Percentiles rank a stretch among this genome's conserved stretches.
phyloP scores from a whole-genome alignment of 192 early-diverging fungal species.

The Coemansia erecta region DNA sequence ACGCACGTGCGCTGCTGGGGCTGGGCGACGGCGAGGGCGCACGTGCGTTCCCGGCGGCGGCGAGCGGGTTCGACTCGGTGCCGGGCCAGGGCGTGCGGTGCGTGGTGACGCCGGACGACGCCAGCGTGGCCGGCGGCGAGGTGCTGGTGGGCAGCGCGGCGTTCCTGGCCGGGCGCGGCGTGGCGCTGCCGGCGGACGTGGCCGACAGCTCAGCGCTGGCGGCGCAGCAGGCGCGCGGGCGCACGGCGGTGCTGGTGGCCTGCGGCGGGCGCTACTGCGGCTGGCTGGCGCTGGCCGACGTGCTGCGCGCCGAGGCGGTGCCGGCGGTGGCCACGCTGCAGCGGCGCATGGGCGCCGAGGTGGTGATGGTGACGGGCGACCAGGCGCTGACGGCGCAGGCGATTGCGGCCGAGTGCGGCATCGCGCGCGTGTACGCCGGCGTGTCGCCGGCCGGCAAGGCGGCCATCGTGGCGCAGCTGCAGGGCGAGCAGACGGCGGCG shows the following conservation, averaged over 20 bases:
- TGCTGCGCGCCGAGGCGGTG: conserved; percentile 74
- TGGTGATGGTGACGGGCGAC: conserved; percentile 94
- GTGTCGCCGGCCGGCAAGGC: conserved; percentile 90
- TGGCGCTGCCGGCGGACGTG: conserved; percentile 43
- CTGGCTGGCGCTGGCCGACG: conserved; percentile 81
- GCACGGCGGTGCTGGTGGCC: conserved; percentile 79
- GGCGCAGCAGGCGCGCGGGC: conserved; percentile 64
- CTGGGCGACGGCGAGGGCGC: conserved; percentile 15
- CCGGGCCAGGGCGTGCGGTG: conserved; percentile 71
- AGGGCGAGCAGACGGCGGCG: conserved; percentile 43
- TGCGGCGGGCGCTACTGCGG: conserved; percentile 61
- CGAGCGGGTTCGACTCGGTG: conserved; percentile 63
- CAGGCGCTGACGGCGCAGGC: conserved; percentile 78
- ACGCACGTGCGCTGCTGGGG: conserved; percentile 55
- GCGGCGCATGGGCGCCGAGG: conserved; percentile 65
- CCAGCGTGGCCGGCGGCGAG: conserved; percentile 10
- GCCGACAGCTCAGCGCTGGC: conserved; percentile 19
- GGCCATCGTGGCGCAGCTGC: conserved; percentile 68
- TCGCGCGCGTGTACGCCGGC: conserved; percentile 83
- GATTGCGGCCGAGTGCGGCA: conserved; percentile 81
- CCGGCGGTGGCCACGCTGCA: conserved; percentile 69
- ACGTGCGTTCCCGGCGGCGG: conserved; percentile 41
- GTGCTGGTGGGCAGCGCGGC: conserved; percentile 75
- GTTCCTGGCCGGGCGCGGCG: conserved; percentile 57
- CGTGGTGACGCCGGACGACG: conserved; percentile 45